A percentile compares a stretch with the other conserved stretches of the same genome.
Evolutionary conservation across 208 protist species (phyloP).

Genomic region (Leishmania tropica): DNA sequence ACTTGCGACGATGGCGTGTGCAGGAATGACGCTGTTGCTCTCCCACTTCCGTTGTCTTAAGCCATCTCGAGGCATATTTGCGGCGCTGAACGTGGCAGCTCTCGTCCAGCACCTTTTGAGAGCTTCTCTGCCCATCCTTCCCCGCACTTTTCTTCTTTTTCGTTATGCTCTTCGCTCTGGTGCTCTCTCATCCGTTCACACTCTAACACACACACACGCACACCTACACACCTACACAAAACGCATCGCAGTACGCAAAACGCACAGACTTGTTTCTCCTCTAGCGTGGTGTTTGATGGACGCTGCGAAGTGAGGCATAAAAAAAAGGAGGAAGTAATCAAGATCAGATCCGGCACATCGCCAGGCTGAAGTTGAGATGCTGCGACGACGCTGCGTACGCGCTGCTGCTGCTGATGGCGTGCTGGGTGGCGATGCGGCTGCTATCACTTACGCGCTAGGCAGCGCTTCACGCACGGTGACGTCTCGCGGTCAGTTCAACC

Average conservation of each 20-base stretch:
- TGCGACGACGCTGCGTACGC: neutral
- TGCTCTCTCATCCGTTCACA: neutral
- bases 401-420: neutral
- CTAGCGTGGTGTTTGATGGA: neutral
- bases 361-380: neutral
- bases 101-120: neutral
- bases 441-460: neutral
- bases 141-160: neutral
- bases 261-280: neutral
- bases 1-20: neutral
- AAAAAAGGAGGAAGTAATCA: neutral
- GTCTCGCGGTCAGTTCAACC: conserved; percentile 83
- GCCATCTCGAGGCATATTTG: neutral
- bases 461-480: conserved; percentile 44
- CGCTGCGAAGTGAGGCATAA: neutral
- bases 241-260: neutral
- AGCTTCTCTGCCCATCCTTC: neutral
- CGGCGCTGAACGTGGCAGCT: neutral
- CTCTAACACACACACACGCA: neutral
- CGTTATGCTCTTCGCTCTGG: neutral
- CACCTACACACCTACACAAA: neutral
- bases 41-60: neutral
- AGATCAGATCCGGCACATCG: neutral
- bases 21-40: neutral
- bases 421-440: neutral